Conservation (phyloP, 1,284 basidiomycete genomes). For the Sporisorium exsertum region DNA sequence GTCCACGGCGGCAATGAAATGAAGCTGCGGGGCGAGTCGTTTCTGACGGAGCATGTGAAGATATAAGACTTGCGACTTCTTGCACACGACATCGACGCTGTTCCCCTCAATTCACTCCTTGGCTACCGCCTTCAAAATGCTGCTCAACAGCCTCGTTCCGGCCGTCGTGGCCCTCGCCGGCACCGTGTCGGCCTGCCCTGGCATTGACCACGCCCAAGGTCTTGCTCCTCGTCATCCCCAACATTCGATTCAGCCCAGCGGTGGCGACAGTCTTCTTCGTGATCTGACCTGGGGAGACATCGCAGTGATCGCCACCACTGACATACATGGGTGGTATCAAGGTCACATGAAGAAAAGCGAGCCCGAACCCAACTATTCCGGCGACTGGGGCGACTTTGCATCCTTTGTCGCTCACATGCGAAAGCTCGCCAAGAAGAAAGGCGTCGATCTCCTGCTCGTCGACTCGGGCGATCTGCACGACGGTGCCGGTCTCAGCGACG, state of each 20-base stretch:
- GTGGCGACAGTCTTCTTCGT: slow-evolving; percentile 31
- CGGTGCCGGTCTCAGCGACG: slow-evolving; percentile 65
- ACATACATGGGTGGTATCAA: slow-evolving; percentile 75
- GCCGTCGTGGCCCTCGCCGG: slow-evolving; percentile 15
- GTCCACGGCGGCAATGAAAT: background rate
- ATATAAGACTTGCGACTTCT: background rate
- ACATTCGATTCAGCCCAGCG: slow-evolving; percentile 18
- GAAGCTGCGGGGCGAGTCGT: background rate
- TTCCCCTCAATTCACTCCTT: background rate
- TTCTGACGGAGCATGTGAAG: background rate
- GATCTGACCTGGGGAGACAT: slow-evolving; percentile 81
- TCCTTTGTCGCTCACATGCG: slow-evolving; percentile 65
- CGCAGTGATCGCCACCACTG: slow-evolving; percentile 83
- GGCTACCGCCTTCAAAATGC: background rate
- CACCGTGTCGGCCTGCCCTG: slow-evolving; percentile 22
- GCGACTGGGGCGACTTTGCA: slow-evolving; percentile 67
- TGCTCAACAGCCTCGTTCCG: slow-evolving; percentile 10
- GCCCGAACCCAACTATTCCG: slow-evolving; percentile 67
- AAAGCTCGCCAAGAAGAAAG: slow-evolving; percentile 51
- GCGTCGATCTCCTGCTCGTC: slow-evolving; percentile 65
- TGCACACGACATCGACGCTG: slow-evolving; percentile 24
- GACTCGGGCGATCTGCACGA: slow-evolving; percentile 66
- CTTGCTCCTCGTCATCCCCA: slow-evolving; percentile 22
- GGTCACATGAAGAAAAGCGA: slow-evolving; percentile 63
- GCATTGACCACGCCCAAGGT: slow-evolving; percentile 42